phyloP scores from a whole-genome alignment of 345 rosid species.

The Laguncularia racemosa region DNA sequence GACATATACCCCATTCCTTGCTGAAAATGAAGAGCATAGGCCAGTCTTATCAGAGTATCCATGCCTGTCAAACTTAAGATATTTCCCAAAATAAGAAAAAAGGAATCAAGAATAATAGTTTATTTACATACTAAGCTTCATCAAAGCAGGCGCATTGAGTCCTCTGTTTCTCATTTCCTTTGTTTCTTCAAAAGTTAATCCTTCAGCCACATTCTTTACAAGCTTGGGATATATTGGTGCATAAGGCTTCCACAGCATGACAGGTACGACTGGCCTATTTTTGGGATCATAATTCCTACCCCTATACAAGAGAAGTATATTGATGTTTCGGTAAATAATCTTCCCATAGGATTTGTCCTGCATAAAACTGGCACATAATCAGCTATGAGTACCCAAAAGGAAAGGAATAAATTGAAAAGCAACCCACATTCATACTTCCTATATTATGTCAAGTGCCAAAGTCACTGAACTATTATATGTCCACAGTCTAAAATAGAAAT shows the following conservation, averaged over 20 bases:
- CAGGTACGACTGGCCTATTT: constrained; percentile 58
- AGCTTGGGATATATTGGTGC: constrained; percentile 79
- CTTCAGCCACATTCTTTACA: constrained; percentile 64
- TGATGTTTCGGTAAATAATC: constrained; percentile 53
- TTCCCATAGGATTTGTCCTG: constrained; percentile 85
- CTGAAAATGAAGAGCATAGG: constrained; percentile 23
- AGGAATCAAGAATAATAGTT: not conserved
- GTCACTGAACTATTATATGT: no score
- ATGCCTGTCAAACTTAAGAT: not conserved
- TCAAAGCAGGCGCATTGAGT: constrained; percentile 42
- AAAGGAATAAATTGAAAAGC: no score
- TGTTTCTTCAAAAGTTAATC: constrained; percentile 77
- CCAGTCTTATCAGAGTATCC: not conserved
- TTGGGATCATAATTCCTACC: constrained; percentile 74
- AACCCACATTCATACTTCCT: no score
- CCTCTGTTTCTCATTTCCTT: constrained; percentile 76
- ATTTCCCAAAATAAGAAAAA: not conserved
- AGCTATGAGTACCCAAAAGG: constrained; percentile 12
- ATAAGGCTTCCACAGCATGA: constrained; percentile 93
- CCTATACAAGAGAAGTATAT: constrained; percentile 61
- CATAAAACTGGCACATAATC: constrained; percentile 23
- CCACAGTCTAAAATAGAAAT: not conserved
- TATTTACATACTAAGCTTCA: constrained; percentile 64
- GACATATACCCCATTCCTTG: constrained; percentile 89
- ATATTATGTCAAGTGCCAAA: no score